Percentiles rank a stretch among this genome's conserved stretches.
Evolutionary conservation across 2,329 filamentous ascomycete species (phyloP).

Genomic region (Pseudophaeomoniella oleicola): DNA sequence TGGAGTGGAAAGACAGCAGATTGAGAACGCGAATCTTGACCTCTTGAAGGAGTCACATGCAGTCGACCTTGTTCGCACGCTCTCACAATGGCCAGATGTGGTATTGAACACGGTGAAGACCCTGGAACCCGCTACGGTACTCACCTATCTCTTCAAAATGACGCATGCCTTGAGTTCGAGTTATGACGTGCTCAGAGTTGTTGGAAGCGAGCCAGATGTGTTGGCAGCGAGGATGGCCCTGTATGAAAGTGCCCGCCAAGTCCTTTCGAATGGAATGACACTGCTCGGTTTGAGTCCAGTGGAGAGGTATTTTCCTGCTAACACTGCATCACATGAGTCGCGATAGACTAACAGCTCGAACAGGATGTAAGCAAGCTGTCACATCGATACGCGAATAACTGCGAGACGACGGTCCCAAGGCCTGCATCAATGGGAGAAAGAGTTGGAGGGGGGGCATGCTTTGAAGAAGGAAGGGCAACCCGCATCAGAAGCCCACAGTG

Average conservation of each 20-base stretch:
- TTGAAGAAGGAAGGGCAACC: neutral
- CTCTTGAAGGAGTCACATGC: conserved; percentile 61
- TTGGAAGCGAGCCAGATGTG: conserved; percentile 61
- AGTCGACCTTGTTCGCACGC: conserved; percentile 55
- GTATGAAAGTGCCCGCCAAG: conserved; percentile 61
- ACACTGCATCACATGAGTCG: too few relatives aligned
- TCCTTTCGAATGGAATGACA: conserved; percentile 71
- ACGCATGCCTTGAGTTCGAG: conserved; percentile 65
- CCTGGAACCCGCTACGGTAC: conserved; percentile 55
- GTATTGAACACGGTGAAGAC: conserved; percentile 74
- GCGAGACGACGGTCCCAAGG: neutral
- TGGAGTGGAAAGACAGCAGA: conserved; percentile 38
- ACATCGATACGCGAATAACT: neutral
- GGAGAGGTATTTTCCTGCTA: conserved; percentile 31
- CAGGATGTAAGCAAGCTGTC: neutral
- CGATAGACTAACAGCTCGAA: neutral
- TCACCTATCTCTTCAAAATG: conserved; percentile 74
- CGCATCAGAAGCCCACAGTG: neutral
- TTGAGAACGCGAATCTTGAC: conserved; percentile 49
- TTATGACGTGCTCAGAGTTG: conserved; percentile 68
- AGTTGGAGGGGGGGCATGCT: neutral
- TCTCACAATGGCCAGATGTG: conserved; percentile 77
- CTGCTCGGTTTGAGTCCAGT: conserved; percentile 66
- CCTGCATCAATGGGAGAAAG: neutral
- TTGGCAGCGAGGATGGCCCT: conserved; percentile 61